These are phyloP conservation scores for Fusarium coicis DNA, from an alignment of 2,329 filamentous ascomycete genomes.

Conservation along the genomic window DNA sequence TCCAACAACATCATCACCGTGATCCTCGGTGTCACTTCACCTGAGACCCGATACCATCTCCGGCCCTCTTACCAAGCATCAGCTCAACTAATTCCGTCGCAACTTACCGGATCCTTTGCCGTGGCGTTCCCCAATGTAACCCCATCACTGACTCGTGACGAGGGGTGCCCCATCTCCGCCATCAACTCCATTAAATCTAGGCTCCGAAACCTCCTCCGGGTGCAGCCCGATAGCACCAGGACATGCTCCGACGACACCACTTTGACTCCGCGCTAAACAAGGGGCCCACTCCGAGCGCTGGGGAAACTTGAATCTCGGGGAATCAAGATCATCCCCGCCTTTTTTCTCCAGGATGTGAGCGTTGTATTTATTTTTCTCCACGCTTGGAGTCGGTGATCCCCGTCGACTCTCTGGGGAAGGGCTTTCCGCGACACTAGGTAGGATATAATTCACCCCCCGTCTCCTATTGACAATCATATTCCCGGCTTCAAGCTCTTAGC, in stretches of 20 bases:
- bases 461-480: background rate
- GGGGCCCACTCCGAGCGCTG: background rate
- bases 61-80: too few species aligned
- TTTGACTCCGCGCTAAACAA: background rate
- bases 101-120: background rate
- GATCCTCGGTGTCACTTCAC: too few species aligned
- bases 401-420: background rate
- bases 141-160: background rate
- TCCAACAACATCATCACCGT: background rate
- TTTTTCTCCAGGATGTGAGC: background rate
- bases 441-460: conserved; percentile 1
- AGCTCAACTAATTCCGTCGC: background rate
- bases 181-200: background rate
- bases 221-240: conserved; percentile 7
- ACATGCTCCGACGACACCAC: background rate
- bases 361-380: background rate
- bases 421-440: too few species aligned
- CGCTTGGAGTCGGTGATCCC: background rate
- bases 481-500: background rate
- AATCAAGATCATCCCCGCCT: background rate
- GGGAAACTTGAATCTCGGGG: background rate
- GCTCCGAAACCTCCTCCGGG: background rate
- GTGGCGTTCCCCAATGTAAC: background rate
- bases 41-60: too few species aligned
- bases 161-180: background rate